phyloP scores from a whole-genome alignment of 352 stramenopile species.

The Elongisporangium anandrum region DNA sequence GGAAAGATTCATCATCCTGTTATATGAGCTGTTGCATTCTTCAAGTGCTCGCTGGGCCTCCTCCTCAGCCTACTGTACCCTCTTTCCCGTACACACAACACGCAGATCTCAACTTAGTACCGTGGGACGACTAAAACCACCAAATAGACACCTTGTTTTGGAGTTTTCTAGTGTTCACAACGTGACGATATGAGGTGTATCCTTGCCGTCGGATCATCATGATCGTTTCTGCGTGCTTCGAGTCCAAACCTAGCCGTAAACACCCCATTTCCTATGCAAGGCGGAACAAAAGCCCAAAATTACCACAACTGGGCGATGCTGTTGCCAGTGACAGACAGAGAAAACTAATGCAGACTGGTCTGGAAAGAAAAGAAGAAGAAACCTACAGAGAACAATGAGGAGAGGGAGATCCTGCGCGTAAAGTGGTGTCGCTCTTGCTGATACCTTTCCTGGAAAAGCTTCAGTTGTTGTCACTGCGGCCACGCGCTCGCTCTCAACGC shows the following conservation, averaged over 20 bases:
- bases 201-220: neutral
- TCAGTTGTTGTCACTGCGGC: too few relatives aligned
- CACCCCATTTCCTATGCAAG: neutral
- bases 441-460: too few relatives aligned
- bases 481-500: neutral
- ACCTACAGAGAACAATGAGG: neutral
- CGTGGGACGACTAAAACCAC: neutral
- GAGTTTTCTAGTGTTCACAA: neutral
- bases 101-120: neutral
- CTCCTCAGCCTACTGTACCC: neutral
- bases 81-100: neutral
- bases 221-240: neutral
- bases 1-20: neutral
- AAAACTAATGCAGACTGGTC: neutral
- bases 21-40: neutral
- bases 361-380: neutral
- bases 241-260: neutral
- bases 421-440: neutral
- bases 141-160: neutral
- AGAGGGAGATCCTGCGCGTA: neutral
- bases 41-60: neutral
- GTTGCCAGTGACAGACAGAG: neutral
- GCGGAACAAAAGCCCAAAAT: neutral
- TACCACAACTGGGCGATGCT: neutral
- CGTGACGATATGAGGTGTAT: neutral